Evolutionary conservation across 768 basidiomycete species (phyloP), one percentile per base, ranked within the genome.

Genomic region (Boletus rubescentipes): DNA sequence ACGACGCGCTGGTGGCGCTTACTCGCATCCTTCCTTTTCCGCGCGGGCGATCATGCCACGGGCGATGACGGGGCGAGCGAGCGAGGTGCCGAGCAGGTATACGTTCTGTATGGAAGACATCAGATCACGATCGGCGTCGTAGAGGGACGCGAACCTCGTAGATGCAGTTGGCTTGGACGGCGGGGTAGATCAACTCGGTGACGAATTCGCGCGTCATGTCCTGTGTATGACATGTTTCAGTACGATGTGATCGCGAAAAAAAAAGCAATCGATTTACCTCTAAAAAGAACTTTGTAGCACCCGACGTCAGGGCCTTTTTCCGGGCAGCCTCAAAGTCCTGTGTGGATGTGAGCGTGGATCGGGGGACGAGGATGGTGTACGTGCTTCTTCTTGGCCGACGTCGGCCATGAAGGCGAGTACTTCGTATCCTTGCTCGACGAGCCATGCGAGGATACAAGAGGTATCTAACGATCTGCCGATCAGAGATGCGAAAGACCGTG

Each of bases 391-490:
- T 64, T 93, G 91, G 12, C 91, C 93, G 51, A 96, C 89, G 75
- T 95, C 91, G 12, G 93, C 92, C 91, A 96, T 94, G 82, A 95
- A 98, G 21, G 94, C 93, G 62, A 89, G 85, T 59, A 98, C 96
- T 68, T 98, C 91, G 75, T 98, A 99, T 53, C 93, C 94, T 71
- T 98, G 81, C 71, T 99, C 97, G 73, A 98, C 93, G 74, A 99
- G 79, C 96, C 96, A 99, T 48, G 93, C 93, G 64, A 98, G 87
- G 76, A 99, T 99, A 75, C 96, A 98, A 35, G 96, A 98, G 20
- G 97, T 99, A 74, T 99, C 97, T 66, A 30, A n/a, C 36, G 57
- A 49, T 49, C 47, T 26, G 26, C 30, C 44, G 57, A 55, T 66
- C 50, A 55, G 46, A 18, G 31, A 39, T 4, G 18, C 36, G 43